A percentile compares a stretch with the other conserved stretches of the same genome.
phyloP scores from a whole-genome alignment of 139 green algal species.

The Coelastrella sp. region DNA sequence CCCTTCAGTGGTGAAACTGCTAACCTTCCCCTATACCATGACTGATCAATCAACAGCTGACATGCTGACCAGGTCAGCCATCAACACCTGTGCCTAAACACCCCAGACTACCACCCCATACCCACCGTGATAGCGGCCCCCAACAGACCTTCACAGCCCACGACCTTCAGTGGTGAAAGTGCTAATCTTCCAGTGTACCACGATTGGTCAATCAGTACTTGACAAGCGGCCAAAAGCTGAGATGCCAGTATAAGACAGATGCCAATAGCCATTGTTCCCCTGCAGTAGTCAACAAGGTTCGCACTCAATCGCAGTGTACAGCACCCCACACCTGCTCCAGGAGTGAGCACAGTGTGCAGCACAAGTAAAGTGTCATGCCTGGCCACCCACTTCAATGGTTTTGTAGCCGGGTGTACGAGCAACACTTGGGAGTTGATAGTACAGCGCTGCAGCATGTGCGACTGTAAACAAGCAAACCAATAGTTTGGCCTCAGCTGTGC shows the following conservation, averaged over 20 bases:
- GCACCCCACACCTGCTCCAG: too few species aligned
- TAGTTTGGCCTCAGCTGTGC: too few species aligned
- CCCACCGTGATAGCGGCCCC: neutral
- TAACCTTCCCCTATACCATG: neutral
- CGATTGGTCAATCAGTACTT: conserved; percentile 32
- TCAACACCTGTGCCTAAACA: too few species aligned
- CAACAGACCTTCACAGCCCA: conserved; percentile 32
- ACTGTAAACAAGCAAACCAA: too few species aligned
- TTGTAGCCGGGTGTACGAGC: too few species aligned
- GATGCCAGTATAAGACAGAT: conserved; percentile 19
- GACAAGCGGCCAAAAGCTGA: conserved; percentile 28
- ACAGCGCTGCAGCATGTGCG: too few species aligned
- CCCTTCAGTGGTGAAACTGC: conserved; percentile 44
- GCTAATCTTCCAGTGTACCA: neutral
- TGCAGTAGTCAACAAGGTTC: neutral
- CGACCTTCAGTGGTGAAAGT: conserved; percentile 44
- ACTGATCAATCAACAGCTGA: conserved; percentile 45
- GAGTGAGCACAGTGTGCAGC: too few species aligned
- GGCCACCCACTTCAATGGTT: too few species aligned
- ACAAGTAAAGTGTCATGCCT: too few species aligned
- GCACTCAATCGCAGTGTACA: neutral
- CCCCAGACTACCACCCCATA: too few species aligned
- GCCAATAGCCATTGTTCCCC: conserved; percentile 40
- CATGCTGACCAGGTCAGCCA: neutral
- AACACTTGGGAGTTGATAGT: too few species aligned